A percentile compares a stretch with the other conserved stretches of the same genome.
Conservation (phyloP, 176 grass and related monocot genomes). For the Pontederia crassipes region DNA sequence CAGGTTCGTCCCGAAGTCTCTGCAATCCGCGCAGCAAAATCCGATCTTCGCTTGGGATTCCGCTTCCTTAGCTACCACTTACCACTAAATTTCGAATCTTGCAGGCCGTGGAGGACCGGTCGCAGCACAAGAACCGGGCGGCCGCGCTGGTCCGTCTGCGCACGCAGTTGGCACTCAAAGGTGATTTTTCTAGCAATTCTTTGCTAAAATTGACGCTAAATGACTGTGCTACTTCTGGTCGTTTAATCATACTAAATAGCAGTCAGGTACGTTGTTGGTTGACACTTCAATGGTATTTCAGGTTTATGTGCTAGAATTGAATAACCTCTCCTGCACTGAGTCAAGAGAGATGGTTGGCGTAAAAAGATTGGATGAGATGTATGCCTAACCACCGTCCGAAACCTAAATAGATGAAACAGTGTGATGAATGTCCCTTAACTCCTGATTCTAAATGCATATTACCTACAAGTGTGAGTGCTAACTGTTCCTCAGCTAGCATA, state of each 20-base stretch:
- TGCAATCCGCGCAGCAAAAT: not conserved
- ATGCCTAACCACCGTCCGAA: no score
- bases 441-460: no score
- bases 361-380: no score
- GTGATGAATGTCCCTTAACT: no score
- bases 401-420: no score
- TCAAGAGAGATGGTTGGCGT: no score
- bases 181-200: slow-evolving; percentile 20
- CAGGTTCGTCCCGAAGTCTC: slow-evolving; percentile 32
- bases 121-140: slow-evolving; percentile 80
- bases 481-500: no score
- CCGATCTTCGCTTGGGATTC: not conserved
- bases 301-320: no score
- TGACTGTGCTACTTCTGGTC: not conserved
- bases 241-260: not conserved
- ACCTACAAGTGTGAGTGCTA: no score
- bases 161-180: slow-evolving; percentile 72
- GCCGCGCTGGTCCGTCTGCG: slow-evolving; percentile 69
- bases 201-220: not conserved
- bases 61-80: not conserved
- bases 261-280: not conserved
- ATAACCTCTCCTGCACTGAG: no score
- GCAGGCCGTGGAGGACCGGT: slow-evolving; percentile 90
- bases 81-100: not conserved
- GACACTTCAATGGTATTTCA: no score